Conservation (phyloP, 2,329 filamentous ascomycete genomes). For the Beauveria australis region DNA sequence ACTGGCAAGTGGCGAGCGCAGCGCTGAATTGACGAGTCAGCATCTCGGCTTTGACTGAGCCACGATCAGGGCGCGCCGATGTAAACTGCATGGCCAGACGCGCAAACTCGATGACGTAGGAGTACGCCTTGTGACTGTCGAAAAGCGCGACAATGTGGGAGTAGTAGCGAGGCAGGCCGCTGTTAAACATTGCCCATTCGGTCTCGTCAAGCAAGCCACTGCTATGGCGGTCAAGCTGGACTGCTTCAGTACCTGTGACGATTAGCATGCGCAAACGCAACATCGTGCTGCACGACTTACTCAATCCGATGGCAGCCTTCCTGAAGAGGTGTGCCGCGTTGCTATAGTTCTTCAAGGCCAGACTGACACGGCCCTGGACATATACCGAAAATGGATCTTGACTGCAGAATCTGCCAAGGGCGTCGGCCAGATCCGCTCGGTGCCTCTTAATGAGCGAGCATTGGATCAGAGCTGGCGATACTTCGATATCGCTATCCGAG, state of each 20-base stretch:
- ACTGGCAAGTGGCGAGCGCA: conserved; percentile 69
- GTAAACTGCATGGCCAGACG: conserved; percentile 63
- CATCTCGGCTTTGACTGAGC: conserved; percentile 56
- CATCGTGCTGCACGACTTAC: conserved; percentile 43
- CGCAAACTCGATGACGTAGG: conserved; percentile 78
- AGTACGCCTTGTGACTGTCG: conserved; percentile 67
- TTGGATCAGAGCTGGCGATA: conserved; percentile 52
- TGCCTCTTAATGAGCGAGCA: conserved; percentile 53
- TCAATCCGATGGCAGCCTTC: conserved; percentile 73
- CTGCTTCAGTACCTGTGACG: conserved; percentile 35
- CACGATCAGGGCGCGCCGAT: conserved; percentile 21
- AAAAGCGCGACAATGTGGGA: conserved; percentile 77
- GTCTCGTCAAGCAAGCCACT: conserved; percentile 65
- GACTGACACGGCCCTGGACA: conserved; percentile 70
- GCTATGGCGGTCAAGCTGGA: conserved; percentile 45
- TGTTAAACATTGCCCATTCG: conserved; percentile 61
- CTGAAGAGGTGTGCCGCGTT: conserved; percentile 69
- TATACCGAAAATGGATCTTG: conserved; percentile 63
- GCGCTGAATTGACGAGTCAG: conserved; percentile 78
- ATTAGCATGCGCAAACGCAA: conserved; percentile 19
- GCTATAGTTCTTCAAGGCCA: conserved; percentile 66
- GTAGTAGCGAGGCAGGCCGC: conserved; percentile 76
- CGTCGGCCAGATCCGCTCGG: conserved; percentile 50
- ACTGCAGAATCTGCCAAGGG: conserved; percentile 48
- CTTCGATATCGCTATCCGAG: conserved; percentile 56